Evolutionary conservation across 2,329 filamentous ascomycete species (phyloP), one percentile per base, ranked within the genome.

Genomic region (Stagonosporopsis vannaccii): DNA sequence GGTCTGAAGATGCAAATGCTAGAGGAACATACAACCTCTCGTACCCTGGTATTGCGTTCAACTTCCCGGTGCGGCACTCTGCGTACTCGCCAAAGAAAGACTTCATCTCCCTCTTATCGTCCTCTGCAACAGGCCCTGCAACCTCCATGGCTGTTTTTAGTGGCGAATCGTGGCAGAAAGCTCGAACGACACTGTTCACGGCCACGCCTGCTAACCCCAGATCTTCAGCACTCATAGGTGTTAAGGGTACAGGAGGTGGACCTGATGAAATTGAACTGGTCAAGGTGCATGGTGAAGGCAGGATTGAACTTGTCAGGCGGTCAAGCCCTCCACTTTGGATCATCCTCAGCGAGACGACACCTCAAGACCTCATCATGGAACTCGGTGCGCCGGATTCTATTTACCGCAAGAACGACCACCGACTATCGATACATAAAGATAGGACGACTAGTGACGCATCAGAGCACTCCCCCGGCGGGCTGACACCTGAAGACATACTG

Each of bases 351-450:
- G 87, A 95, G 71, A 98, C 94, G 0, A 96, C 91, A 1, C 91
- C 92, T 0, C 95, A 99, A 77, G 92, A 98, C 65, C 80, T 99
- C 2, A 86, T 98, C 19, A 89, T 91, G 55, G 93, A 97, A 69
- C 84, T 99, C 7, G 95, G 95, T 0, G 92, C 95, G 5, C 95
- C 95, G 1, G 94, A 97, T 73, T 91, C 93, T 19, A 96, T 96
- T 40, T 97, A 97, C 76, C 87, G 90, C 60, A 97, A 96, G 78
- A 91, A 90, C 68, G 92, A 97, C 72, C 89, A 92, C 72, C 86
- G 91, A 44, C 90, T 97, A 78, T 90, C 91, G 12, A 95, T 97
- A 48, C 93, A 97, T 56, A 75, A 75, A 43, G 71, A 76, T n/a
- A 66, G 73, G 19, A 67, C 71, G 46, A 66, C 66, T 7, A 76